Conservation (phyloP, 805 yeast species). For the Zygosaccharomyces siamensis region DNA sequence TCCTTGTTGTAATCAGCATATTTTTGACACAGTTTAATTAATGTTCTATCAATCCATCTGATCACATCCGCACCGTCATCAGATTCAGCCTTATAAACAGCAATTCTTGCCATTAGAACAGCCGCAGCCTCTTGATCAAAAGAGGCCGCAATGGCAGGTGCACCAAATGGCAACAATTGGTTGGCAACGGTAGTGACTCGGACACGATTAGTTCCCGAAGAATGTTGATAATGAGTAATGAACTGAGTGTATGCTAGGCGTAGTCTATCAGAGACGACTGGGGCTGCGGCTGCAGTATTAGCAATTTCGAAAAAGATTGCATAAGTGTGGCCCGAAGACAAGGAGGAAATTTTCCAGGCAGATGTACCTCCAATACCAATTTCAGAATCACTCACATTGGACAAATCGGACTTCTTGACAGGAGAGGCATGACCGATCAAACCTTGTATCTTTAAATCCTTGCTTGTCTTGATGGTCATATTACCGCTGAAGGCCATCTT, state of each 20-base stretch:
- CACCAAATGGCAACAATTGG: conserved; percentile 49
- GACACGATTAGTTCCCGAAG: conserved; percentile 84
- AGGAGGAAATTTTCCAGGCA: conserved; percentile 77
- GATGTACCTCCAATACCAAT: conserved; percentile 92
- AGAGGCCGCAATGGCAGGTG: conserved; percentile 51
- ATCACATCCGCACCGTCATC: conserved; percentile 92
- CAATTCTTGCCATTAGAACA: conserved; percentile 84
- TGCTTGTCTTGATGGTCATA: conserved; percentile 80
- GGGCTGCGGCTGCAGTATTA: conserved; percentile 30
- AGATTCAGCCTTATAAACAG: conserved; percentile 73
- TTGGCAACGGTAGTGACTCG: conserved; percentile 83
- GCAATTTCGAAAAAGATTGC: conserved; percentile 84
- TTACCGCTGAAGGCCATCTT: conserved; percentile 88
- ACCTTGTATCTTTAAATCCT: conserved; percentile 85
- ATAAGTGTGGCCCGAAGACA: conserved; percentile 84
- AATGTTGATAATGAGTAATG: conserved; percentile 88
- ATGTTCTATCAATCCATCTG: conserved; percentile 90
- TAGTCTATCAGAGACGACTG: conserved; percentile 24
- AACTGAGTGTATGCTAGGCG: conserved; percentile 63
- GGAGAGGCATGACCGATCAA: conserved; percentile 90
- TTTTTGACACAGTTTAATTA: conserved; percentile 84
- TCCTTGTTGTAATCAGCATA: conserved; percentile 92
- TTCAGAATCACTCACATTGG: conserved; percentile 84
- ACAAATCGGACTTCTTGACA: conserved; percentile 53
- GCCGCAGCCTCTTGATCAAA: conserved; percentile 99